Percentiles rank a stretch among this genome's conserved stretches.
Evolutionary conservation across 352 stramenopile species (phyloP).

Genomic region (Globisporangium apiculatum): DNA sequence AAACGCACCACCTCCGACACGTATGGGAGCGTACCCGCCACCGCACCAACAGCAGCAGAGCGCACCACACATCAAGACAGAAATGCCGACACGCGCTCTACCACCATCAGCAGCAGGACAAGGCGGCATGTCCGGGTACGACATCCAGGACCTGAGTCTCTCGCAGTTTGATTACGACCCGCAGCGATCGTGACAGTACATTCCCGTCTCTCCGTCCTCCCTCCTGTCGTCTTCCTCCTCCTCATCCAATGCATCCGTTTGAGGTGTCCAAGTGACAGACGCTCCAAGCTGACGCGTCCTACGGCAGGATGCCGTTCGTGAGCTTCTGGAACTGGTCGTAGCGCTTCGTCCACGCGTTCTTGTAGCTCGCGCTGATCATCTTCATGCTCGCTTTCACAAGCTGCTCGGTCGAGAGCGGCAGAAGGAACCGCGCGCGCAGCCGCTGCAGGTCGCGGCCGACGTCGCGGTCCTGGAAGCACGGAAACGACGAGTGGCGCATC

Average conservation of each 20-base stretch:
- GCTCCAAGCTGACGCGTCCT: slow-evolving; percentile 4
- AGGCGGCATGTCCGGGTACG: slow-evolving; percentile 25
- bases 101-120: neutral
- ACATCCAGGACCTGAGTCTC: slow-evolving; percentile 76
- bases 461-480: slow-evolving; percentile 76
- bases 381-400: slow-evolving; percentile 74
- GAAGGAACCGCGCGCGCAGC: slow-evolving; percentile 58
- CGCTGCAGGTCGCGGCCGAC: slow-evolving; percentile 83
- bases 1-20: slow-evolving; percentile 44
- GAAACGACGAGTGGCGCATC: slow-evolving; percentile 78
- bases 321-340: slow-evolving; percentile 94
- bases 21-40: slow-evolving; percentile 18
- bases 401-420: slow-evolving; percentile 46
- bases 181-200: slow-evolving; percentile 1
- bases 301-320: slow-evolving; percentile 84
- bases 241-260: too few relatives aligned
- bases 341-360: slow-evolving; percentile 89
- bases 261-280: too few relatives aligned
- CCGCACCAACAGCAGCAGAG: neutral
- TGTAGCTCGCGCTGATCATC: slow-evolving; percentile 89
- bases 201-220: too few relatives aligned
- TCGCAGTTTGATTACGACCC: slow-evolving; percentile 85
- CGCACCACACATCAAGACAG: slow-evolving; percentile 18
- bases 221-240: too few relatives aligned
- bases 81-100: slow-evolving; percentile 1